Conservation (phyloP, 2,329 filamentous ascomycete species). For the Pseudogymnoascus verrucosus region DNA sequence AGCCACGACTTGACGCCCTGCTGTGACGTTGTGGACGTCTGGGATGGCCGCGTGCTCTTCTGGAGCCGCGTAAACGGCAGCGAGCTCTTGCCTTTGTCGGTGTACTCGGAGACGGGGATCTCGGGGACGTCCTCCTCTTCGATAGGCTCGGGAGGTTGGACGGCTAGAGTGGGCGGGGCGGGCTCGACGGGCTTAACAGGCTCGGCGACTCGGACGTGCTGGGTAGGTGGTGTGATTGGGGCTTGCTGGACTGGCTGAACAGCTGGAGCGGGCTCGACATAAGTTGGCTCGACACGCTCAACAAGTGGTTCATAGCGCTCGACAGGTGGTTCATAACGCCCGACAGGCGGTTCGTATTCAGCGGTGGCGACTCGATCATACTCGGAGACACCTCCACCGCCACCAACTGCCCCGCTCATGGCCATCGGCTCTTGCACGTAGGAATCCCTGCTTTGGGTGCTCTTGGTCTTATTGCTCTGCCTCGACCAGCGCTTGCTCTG, state of each 20-base stretch:
- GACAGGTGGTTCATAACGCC: too few relatives aligned
- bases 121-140: constrained; percentile 20
- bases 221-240: not conserved
- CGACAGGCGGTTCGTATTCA: not conserved
- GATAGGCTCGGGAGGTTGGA: constrained; percentile 25
- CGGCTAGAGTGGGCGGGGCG: not conserved
- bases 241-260: not conserved
- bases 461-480: constrained; percentile 21
- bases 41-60: constrained; percentile 19
- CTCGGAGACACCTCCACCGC: not conserved
- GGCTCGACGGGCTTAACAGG: not conserved
- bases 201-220: not conserved
- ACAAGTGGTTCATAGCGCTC: not conserved
- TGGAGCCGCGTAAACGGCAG: constrained; percentile 18
- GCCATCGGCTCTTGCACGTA: constrained; percentile 7
- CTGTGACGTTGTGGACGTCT: constrained; percentile 9
- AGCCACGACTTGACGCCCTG: constrained; percentile 46
- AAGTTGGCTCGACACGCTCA: not conserved
- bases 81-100: constrained; percentile 13
- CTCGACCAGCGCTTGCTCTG: constrained; percentile 42
- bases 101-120: constrained; percentile 16
- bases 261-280: not conserved
- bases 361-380: not conserved
- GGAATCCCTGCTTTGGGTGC: constrained; percentile 10
- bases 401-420: not conserved